phyloP scores from a whole-genome alignment of 2,329 filamentous ascomycete species.

The Ophiostoma angusticollis region DNA sequence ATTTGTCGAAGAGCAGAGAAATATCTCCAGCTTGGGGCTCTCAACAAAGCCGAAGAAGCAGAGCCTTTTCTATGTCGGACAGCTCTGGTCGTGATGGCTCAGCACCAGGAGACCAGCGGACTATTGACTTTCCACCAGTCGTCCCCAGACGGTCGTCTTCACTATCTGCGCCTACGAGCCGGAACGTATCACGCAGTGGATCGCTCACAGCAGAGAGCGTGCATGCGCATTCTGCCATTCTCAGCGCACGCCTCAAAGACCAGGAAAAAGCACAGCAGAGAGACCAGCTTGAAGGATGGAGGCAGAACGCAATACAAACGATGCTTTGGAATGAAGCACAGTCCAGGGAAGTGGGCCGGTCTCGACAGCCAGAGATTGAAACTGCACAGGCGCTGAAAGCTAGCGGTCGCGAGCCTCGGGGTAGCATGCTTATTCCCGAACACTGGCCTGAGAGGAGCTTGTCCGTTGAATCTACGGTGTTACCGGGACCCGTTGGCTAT shows the following conservation, averaged over 20 bases:
- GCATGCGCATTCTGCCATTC: conserved; percentile 31
- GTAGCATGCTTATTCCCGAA: conserved; percentile 13
- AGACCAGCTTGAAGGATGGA: no score
- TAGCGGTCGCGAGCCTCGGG: not conserved
- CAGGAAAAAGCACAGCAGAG: conserved; percentile 19
- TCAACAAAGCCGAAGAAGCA: conserved; percentile 27
- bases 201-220: conserved; percentile 48
- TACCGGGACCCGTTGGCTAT: not conserved
- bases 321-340: not conserved
- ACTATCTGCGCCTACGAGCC: conserved; percentile 48
- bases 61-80: conserved; percentile 35
- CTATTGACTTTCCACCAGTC: conserved; percentile 46
- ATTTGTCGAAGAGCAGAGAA: conserved; percentile 30
- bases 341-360: not conserved
- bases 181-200: conserved; percentile 34
- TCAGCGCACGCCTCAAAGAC: not conserved
- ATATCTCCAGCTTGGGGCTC: conserved; percentile 30
- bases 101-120: conserved; percentile 34
- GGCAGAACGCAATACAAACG: conserved; percentile 11
- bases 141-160: conserved; percentile 47
- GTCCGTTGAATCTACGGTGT: conserved; percentile 18
- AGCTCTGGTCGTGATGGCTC: conserved; percentile 26
- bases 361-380: not conserved
- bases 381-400: not conserved
- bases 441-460: conserved; percentile 19